Conservation (phyloP, 495 filamentous ascomycete genomes). For the Melanomma pulvis-pyrius region DNA sequence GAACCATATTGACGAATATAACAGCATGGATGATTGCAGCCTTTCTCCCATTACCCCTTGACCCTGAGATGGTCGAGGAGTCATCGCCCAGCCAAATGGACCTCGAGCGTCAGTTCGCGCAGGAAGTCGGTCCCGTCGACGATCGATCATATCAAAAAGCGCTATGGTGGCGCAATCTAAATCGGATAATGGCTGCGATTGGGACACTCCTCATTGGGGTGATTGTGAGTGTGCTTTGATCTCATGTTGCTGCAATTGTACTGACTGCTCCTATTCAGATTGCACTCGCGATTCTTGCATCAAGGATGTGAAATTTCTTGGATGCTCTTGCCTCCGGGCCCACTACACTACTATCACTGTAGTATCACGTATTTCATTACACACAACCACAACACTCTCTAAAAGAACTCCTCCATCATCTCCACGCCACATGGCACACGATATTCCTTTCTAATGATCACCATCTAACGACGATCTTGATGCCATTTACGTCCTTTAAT, state of each 20-base stretch:
- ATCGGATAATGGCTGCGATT: constrained; percentile 80
- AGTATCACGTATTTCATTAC: background rate
- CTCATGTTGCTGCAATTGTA: background rate
- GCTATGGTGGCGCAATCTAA: constrained; percentile 89
- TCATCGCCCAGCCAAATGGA: constrained; percentile 38
- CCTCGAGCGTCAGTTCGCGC: constrained; percentile 38
- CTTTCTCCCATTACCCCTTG: constrained; percentile 72
- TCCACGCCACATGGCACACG: constrained; percentile 6
- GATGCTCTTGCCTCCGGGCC: background rate
- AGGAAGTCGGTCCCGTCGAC: constrained; percentile 40
- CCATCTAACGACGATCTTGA: constrained; percentile 9
- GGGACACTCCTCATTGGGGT: constrained; percentile 77
- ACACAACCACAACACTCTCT: background rate
- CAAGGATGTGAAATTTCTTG: constrained; percentile 22
- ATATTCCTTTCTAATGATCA: constrained; percentile 12
- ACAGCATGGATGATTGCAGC: constrained; percentile 84
- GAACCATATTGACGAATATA: constrained; percentile 12
- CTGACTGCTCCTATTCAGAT: constrained; percentile 20
- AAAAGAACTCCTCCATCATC: background rate
- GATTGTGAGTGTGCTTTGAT: constrained; percentile 57
- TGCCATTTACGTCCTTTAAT: constrained; percentile 27
- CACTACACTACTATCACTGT: background rate
- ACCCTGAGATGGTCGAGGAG: constrained; percentile 21
- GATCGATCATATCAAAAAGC: constrained; percentile 70
- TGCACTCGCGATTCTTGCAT: constrained; percentile 31